Evolutionary conservation across 305 asterid genomes (phyloP).

Genomic region (Solanum hybrid): DNA sequence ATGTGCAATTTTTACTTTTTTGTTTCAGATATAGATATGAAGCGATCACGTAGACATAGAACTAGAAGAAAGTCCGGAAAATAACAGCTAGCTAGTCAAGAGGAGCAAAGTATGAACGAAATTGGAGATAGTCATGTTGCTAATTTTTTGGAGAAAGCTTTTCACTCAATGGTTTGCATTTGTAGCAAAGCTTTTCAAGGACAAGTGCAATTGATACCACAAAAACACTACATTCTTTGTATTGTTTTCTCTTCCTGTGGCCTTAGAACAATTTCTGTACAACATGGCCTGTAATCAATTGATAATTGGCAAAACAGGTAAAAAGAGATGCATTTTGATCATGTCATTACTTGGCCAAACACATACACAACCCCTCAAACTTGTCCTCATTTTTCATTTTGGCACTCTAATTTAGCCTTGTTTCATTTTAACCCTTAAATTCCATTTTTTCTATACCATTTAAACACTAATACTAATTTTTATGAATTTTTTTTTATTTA

Average conservation of each 20-base stretch:
- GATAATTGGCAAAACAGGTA: background rate
- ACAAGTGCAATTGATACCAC: background rate
- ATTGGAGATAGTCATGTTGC: background rate
- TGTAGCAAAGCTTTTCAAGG: background rate
- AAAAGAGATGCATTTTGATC: background rate
- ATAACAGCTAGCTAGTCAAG: slow-evolving; percentile 14
- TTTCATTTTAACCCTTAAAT: too few species aligned
- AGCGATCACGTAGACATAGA: slow-evolving; percentile 29
- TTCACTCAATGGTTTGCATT: background rate
- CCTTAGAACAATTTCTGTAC: background rate
- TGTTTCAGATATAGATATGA: slow-evolving; percentile 37
- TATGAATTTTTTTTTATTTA: too few species aligned
- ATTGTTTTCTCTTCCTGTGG: background rate
- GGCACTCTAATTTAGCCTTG: too few species aligned
- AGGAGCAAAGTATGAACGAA: background rate
- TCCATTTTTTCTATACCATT: too few species aligned
- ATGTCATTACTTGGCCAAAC: background rate
- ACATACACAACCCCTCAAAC: too few species aligned
- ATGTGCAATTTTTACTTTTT: background rate
- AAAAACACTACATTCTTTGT: background rate
- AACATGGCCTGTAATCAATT: background rate
- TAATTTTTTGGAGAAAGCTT: background rate
- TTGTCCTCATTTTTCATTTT: too few species aligned
- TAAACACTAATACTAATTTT: too few species aligned
- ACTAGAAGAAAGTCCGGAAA: slow-evolving; percentile 31